Evolutionary conservation across 2,329 filamentous ascomycete species (phyloP).

Genomic region (Alternaria triticimaculans): DNA sequence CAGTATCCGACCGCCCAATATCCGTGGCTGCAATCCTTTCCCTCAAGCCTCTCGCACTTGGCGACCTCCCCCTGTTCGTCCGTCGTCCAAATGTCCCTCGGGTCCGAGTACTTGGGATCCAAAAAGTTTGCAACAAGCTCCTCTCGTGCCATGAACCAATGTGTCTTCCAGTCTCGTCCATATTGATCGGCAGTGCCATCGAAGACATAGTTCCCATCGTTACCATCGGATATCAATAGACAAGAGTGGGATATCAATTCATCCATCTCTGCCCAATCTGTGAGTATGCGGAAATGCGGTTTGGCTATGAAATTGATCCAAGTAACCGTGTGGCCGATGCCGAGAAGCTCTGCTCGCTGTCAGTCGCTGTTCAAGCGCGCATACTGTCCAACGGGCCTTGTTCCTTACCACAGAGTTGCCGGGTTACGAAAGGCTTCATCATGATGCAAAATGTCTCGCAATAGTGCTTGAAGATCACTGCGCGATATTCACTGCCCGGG

Average conservation of each 20-base stretch:
- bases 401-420: neutral
- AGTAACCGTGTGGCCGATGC: neutral
- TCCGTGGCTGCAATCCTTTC: neutral
- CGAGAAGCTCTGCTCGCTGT: neutral
- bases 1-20: neutral
- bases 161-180: neutral
- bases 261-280: neutral
- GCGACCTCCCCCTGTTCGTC: neutral
- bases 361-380: neutral
- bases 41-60: neutral
- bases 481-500: neutral
- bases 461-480: neutral
- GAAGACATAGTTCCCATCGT: neutral
- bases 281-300: neutral
- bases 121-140: neutral
- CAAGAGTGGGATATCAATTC: neutral
- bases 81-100: neutral
- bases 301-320: neutral
- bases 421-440: neutral
- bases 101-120: neutral
- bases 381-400: neutral
- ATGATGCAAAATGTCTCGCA: neutral
- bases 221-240: neutral
- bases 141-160: neutral
- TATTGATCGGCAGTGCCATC: constrained; percentile 1